A percentile compares a stretch with the other conserved stretches of the same genome.
Evolutionary conservation across 1,284 basidiomycete species (phyloP).

Genomic region (Sanghuangporus baumii): DNA sequence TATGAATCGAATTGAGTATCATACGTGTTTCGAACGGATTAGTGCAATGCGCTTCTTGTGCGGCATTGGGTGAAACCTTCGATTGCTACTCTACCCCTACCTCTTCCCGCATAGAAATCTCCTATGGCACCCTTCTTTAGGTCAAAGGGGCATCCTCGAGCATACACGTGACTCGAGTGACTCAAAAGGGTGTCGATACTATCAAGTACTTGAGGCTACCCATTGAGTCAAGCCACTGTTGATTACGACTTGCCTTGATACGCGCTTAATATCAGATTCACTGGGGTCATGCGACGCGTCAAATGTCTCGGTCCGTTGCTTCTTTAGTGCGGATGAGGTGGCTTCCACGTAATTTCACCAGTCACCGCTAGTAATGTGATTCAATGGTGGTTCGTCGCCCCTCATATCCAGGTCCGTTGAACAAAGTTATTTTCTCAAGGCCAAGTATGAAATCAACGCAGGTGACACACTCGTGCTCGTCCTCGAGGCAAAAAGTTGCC

Average conservation of each 20-base stretch:
- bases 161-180: neutral
- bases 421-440: constrained; percentile 8
- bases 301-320: neutral
- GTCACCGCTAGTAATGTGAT: constrained; percentile 2
- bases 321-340: neutral
- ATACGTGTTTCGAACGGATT: too few relatives aligned
- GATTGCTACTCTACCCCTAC: too few relatives aligned
- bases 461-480: constrained; percentile 11
- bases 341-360: constrained; percentile 10
- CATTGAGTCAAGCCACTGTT: neutral
- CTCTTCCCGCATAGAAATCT: too few relatives aligned
- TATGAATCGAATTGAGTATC: too few relatives aligned
- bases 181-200: too few relatives aligned
- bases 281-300: neutral
- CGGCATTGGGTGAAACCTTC: too few relatives aligned
- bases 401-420: neutral
- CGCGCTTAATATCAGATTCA: neutral
- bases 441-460: neutral
- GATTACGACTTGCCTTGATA: neutral
- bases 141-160: too few relatives aligned
- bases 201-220: too few relatives aligned
- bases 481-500: neutral
- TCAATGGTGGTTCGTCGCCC: neutral
- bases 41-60: too few relatives aligned
- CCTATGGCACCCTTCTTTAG: too few relatives aligned